Evolutionary conservation across 1,139 yeast genomes (phyloP), one percentile per base, ranked within the genome.

Genomic region (Kurtzmaniella quercitrusa): DNA sequence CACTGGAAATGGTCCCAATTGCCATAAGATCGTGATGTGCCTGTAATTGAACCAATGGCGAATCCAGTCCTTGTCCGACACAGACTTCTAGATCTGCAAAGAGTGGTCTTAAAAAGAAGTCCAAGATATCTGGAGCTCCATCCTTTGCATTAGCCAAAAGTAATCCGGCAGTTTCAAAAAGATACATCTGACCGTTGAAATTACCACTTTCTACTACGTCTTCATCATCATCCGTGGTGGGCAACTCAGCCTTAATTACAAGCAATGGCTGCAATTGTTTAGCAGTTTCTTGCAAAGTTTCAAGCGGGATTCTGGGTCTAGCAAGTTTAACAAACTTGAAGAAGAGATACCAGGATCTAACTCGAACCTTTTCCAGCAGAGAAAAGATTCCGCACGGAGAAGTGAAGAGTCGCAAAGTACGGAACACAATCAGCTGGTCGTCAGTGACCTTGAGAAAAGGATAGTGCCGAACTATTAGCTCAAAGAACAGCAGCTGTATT

Each of bases 1-100:
- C 98, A 57, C 93, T 78, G 2, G 91, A 86, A 56, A 91, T 76
- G 0, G 96, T 88, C 33, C 97, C 97, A 43, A 93, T 79, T 0
- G 97, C 93, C 81, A 88, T 80, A 41, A 94, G 66, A 37, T 84
- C 77, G 60, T 93, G 97, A 60, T 93, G 96, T 2, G 90, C 83
- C 59, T 89, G 94, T 40, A 87, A 64, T 3, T 84, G 73, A 33
- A 76, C 58, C 40, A 74, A 70, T 9, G 27, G 40, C 7, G 40
- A 37, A 15, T 33, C 37, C 21, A 34, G 41, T 27, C 19, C 34
- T 15, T 53, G 53, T 8, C 62, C 52, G 42, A 83, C 80, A 53
- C 87, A 81, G 18, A 68, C 68, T 60, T 91, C 95, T 50, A 93
- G 70, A 49, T 80, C 85, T 15, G 75, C 68, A 58, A 88, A 93